A percentile compares a stretch with the other conserved stretches of the same genome.
Conservation (phyloP, 2,329 filamentous ascomycete species). For the Apiospora arundinis region DNA sequence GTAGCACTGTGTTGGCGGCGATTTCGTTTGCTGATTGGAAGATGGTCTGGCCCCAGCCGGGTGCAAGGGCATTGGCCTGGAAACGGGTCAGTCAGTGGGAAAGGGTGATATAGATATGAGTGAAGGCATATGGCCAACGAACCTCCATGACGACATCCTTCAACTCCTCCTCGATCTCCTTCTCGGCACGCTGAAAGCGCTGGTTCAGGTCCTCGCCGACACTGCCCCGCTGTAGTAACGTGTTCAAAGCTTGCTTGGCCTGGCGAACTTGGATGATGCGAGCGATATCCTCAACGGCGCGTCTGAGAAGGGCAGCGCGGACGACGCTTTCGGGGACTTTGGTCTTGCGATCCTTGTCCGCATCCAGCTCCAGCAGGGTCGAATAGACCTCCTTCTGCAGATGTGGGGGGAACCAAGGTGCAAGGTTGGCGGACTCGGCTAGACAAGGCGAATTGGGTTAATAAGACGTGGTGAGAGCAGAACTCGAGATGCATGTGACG, state of each 20-base stretch:
- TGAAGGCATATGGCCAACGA: conserved; percentile 34
- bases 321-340: conserved; percentile 83
- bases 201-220: conserved; percentile 97
- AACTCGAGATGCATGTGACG: conserved; percentile 39
- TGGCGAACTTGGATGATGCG: conserved; percentile 88
- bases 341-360: conserved; percentile 69
- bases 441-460: conserved; percentile 31
- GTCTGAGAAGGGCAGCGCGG: conserved; percentile 84
- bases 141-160: conserved; percentile 94
- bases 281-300: conserved; percentile 91
- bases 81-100: conserved; percentile 4
- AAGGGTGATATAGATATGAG: background rate
- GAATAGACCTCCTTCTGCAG: conserved; percentile 94
- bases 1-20: conserved; percentile 79
- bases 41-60: conserved; percentile 91
- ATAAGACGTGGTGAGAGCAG: conserved; percentile 17
- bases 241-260: conserved; percentile 85
- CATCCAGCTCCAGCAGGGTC: conserved; percentile 82
- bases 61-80: conserved; percentile 87
- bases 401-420: conserved; percentile 93
- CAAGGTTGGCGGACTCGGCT: conserved; percentile 83
- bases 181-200: conserved; percentile 88
- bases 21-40: conserved; percentile 99
- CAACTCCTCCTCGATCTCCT: conserved; percentile 96
- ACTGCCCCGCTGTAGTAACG: conserved; percentile 85